phyloP scores from a whole-genome alignment of 1,284 basidiomycete species.

The Cutaneotrichosporon sp. region DNA sequence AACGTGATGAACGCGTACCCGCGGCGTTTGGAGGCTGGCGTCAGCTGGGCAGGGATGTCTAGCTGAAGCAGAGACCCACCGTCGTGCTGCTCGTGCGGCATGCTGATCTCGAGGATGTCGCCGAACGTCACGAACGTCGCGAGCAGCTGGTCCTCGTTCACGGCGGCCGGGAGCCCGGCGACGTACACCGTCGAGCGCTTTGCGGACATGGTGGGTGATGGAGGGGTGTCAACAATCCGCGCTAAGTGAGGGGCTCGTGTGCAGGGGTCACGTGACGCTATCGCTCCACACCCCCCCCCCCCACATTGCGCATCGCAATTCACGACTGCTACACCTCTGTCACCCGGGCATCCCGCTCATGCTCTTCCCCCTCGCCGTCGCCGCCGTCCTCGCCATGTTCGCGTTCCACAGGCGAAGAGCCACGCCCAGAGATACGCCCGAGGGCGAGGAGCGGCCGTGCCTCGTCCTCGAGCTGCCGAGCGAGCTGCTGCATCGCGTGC shows the following conservation, averaged over 20 bases:
- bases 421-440: neutral
- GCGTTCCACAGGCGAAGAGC: neutral
- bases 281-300: neutral
- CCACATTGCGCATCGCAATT: neutral
- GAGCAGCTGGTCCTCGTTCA: conserved; percentile 50
- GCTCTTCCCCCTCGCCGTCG: neutral
- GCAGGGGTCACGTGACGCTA: neutral
- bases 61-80: too few species aligned
- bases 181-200: conserved; percentile 50
- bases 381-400: neutral
- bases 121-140: conserved; percentile 54
- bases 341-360: neutral
- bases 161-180: conserved; percentile 42
- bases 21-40: conserved; percentile 40
- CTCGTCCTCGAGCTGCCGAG: conserved; percentile 8
- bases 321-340: neutral
- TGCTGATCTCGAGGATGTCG: conserved; percentile 52
- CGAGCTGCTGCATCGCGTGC: conserved; percentile 15
- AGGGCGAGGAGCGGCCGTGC: neutral
- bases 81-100: conserved; percentile 48
- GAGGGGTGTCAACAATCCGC: neutral
- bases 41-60: too few species aligned
- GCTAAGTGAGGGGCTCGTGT: neutral
- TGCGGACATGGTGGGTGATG: neutral
- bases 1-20: conserved; percentile 54